These are phyloP conservation scores for Chaetoceros tenuissimus DNA, from an alignment of 108 stramenopile species.

Conservation along the genomic window DNA sequence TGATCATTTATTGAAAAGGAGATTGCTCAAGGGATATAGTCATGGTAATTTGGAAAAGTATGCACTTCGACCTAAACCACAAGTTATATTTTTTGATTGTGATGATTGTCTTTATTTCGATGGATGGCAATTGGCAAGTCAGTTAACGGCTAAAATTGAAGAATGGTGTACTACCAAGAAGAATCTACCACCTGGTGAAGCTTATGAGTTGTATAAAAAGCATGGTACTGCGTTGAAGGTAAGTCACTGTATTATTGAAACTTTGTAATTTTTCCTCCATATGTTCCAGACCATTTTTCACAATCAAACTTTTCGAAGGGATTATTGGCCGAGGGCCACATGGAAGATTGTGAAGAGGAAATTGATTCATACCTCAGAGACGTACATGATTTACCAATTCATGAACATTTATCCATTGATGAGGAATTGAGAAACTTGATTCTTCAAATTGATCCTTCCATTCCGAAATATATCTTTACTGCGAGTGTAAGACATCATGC, in stretches of 20 bases:
- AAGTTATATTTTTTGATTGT: conserved; percentile 66
- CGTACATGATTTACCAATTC: conserved; percentile 47
- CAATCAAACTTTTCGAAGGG: no score
- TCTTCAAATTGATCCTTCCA: conserved; percentile 42
- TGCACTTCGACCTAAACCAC: conserved; percentile 22
- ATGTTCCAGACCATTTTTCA: no score
- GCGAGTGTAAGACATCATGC: conserved; percentile 53
- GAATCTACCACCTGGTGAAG: conserved; percentile 28
- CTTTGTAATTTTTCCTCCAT: no score
- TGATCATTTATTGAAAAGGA: conserved; percentile 10
- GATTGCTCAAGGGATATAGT: conserved; percentile 28
- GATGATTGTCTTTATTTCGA: conserved; percentile 73
- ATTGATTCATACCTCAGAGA: conserved; percentile 39
- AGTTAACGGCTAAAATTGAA: conserved; percentile 51
- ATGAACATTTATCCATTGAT: conserved; percentile 27
- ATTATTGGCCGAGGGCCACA: conserved; percentile 43
- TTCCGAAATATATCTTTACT: conserved; percentile 59
- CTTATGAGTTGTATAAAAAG: conserved; percentile 54
- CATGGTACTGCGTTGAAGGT: conserved; percentile 58
- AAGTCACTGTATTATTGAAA: no score
- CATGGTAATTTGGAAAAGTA: conserved; percentile 23
- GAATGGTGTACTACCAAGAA: conserved; percentile 33
- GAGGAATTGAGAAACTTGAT: conserved; percentile 33
- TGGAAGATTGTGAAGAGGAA: conserved; percentile 29
- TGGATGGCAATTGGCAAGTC: conserved; percentile 42